These are phyloP conservation scores for Pyrenochaeta sp. DNA, from an alignment of 2,329 filamentous ascomycete species.

Conservation along the genomic window DNA sequence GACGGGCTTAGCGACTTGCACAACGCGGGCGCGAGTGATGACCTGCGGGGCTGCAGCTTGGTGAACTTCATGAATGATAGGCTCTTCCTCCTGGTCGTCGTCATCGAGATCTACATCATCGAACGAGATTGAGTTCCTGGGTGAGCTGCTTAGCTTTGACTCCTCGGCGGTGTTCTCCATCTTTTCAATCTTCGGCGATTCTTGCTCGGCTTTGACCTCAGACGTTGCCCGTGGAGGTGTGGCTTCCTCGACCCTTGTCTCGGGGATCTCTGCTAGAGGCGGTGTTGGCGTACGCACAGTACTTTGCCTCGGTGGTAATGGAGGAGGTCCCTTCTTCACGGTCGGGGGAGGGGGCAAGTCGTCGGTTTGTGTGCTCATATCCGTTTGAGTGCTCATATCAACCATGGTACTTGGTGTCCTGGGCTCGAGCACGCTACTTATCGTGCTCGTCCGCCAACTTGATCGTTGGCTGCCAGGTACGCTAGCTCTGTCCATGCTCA, in stretches of 20 bases:
- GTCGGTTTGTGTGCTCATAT: conserved; percentile 35
- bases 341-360: conserved; percentile 31
- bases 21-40: conserved; percentile 79
- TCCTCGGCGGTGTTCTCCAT: background rate
- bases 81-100: conserved; percentile 63
- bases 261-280: conserved; percentile 47
- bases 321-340: conserved; percentile 29
- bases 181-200: conserved; percentile 2
- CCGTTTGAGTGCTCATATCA: conserved; percentile 69
- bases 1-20: conserved; percentile 82
- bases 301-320: conserved; percentile 33
- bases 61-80: conserved; percentile 74
- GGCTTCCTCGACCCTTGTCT: conserved; percentile 34
- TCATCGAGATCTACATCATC: conserved; percentile 59
- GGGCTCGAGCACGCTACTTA: conserved; percentile 66
- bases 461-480: conserved; percentile 64
- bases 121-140: conserved; percentile 24
- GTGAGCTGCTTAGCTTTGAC: conserved; percentile 26
- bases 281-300: conserved; percentile 30
- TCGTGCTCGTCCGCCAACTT: conserved; percentile 76
- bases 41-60: conserved; percentile 70
- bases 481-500: conserved; percentile 75
- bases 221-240: conserved; percentile 15
- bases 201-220: conserved; percentile 13
- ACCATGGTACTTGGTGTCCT: conserved; percentile 65